Percentiles rank a stretch among this genome's conserved stretches.
These are phyloP conservation scores for Colletotrichum liaoningense DNA, from an alignment of 2,329 filamentous ascomycete genomes.

Conservation along the genomic window DNA sequence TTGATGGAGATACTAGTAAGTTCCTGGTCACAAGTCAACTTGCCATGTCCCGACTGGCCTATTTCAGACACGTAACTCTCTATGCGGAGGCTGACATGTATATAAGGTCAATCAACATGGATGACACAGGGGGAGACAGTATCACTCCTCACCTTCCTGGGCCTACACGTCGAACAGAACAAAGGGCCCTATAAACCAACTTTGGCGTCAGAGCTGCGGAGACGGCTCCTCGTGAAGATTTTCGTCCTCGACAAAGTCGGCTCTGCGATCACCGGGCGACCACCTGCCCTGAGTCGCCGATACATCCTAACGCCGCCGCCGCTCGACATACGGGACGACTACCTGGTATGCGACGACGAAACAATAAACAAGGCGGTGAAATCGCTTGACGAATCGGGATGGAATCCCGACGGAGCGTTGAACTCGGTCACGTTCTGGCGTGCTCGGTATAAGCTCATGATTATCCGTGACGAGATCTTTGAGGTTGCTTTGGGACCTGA, in stretches of 20 bases:
- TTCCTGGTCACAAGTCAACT: background rate
- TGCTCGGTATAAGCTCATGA: slow-evolving; percentile 58
- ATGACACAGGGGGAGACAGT: slow-evolving; percentile 50
- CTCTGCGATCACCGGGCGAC: slow-evolving; percentile 64
- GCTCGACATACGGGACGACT: slow-evolving; percentile 63
- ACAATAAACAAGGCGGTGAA: slow-evolving; percentile 51
- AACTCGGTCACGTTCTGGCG: slow-evolving; percentile 57
- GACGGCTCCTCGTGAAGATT: slow-evolving; percentile 48
- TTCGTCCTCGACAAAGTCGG: slow-evolving; percentile 61
- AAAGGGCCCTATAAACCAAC: slow-evolving; percentile 44
- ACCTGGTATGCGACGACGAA: slow-evolving; percentile 56
- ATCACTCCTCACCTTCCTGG: slow-evolving; percentile 49
- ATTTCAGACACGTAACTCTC: no score
- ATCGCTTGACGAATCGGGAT: slow-evolving; percentile 60
- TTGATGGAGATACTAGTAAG: slow-evolving; percentile 54
- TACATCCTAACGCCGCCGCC: slow-evolving; percentile 66
- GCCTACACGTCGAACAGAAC: slow-evolving; percentile 44
- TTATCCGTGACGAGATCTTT: slow-evolving; percentile 68
- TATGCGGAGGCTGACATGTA: background rate
- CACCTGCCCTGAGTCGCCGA: slow-evolving; percentile 62
- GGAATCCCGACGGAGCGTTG: slow-evolving; percentile 59
- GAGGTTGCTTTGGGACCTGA: slow-evolving; percentile 63
- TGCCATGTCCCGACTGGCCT: background rate
- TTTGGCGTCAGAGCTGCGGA: slow-evolving; percentile 48
- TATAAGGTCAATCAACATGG: slow-evolving; percentile 50